Evolutionary conservation across 805 yeast species (phyloP).

Genomic region (Debaryomyces prosopidis): DNA sequence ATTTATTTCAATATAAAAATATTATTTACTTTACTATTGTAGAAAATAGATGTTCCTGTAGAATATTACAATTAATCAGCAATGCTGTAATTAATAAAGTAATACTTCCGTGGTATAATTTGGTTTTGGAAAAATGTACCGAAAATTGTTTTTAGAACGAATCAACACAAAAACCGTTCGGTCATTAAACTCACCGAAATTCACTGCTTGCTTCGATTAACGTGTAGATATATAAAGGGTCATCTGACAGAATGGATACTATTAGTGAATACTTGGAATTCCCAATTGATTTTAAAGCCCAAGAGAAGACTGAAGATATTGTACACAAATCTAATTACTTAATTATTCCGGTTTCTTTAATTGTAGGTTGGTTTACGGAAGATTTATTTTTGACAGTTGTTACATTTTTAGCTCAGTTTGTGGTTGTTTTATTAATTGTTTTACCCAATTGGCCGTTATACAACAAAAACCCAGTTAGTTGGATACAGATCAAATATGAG

Average conservation of each 20-base stretch:
- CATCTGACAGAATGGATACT: not conserved
- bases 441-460: constrained; percentile 63
- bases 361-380: constrained; percentile 50
- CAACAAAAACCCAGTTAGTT: constrained; percentile 48
- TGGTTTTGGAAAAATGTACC: too few relatives aligned
- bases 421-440: constrained; percentile 31
- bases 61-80: too few relatives aligned
- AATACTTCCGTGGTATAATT: too few relatives aligned
- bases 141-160: too few relatives aligned
- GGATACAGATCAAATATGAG: constrained; percentile 40
- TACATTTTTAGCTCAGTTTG: constrained; percentile 35
- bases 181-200: not conserved
- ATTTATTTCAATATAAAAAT: not conserved
- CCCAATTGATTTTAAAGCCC: constrained; percentile 56
- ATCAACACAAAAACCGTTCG: not conserved
- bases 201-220: not conserved
- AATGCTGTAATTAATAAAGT: too few relatives aligned
- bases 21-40: too few relatives aligned
- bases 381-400: constrained; percentile 41
- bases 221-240: not conserved
- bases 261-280: constrained; percentile 20
- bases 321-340: constrained; percentile 22
- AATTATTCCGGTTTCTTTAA: constrained; percentile 40
- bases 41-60: too few relatives aligned
- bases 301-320: constrained; percentile 39